Evolutionary conservation across 169 alveolate genomes (phyloP).

Genomic region (Cryptosporidium viatorum): DNA sequence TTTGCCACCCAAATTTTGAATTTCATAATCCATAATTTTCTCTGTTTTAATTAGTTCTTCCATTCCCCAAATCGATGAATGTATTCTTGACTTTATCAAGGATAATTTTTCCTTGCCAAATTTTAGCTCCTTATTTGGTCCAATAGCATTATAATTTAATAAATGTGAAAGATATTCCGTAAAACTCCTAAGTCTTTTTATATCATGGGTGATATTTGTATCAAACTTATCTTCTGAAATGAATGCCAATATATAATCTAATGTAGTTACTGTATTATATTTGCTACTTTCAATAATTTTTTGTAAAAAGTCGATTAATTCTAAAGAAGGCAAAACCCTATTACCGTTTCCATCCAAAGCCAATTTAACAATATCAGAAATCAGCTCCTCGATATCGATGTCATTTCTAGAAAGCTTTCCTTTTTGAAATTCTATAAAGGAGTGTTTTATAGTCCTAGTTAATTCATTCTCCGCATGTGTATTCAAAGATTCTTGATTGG

Average conservation of each 20-base stretch:
- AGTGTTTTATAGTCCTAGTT: background rate
- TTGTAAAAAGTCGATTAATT: slow-evolving; percentile 21
- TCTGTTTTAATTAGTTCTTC: background rate
- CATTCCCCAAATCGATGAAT: slow-evolving; percentile 20
- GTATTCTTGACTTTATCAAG: background rate
- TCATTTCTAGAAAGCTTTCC: slow-evolving; percentile 6
- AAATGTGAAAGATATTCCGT: slow-evolving; percentile 7
- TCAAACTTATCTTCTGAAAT: slow-evolving; percentile 13
- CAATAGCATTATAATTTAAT: background rate
- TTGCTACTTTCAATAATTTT: slow-evolving; percentile 6
- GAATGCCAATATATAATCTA: slow-evolving; percentile 26
- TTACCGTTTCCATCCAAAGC: background rate
- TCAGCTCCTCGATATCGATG: slow-evolving; percentile 2
- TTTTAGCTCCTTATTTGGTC: background rate
- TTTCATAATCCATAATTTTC: slow-evolving; percentile 2
- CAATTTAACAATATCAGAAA: slow-evolving; percentile 4
- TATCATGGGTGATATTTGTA: slow-evolving; percentile 1
- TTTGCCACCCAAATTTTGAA: background rate
- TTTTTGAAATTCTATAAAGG: slow-evolving; percentile 4
- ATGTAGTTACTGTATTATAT: slow-evolving; percentile 41
- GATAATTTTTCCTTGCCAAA: background rate
- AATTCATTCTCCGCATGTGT: background rate
- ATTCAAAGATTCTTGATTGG: background rate
- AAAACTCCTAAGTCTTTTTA: background rate
- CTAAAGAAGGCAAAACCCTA: slow-evolving; percentile 15